Base-by-base conservation (phyloP, 2,329 filamentous ascomycete species). In the Leptodontidium sp. region DNA sequence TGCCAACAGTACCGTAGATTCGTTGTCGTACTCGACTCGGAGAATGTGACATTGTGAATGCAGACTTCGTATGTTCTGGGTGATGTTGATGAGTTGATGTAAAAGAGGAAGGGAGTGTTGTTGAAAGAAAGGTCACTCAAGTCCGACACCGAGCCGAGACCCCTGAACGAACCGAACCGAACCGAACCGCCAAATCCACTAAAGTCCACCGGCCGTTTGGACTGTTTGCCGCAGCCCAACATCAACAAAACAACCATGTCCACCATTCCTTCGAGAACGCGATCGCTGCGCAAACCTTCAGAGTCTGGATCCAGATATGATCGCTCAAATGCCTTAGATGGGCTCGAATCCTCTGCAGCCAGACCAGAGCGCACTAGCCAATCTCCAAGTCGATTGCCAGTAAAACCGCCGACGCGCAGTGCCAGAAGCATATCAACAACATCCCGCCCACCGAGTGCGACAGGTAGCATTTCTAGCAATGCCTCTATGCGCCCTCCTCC, bases 361-460 rank as follows among this genome's bases (percentile, higher is more conserved):
- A 63, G 66, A 47, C 47, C 65, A 57, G 68, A 71, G 38, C 72
- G 69, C 32, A 67, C 29, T 7, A 72, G 65, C 67, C 73, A 74
- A 65, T 78, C 77, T 57, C 77, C 77, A 47, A 78, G 76, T 71
- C 73, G 77, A 67, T 72, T 79, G 35, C 77, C 77, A 12, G 70
- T 76, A 52, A 76, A 74, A 65, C 73, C 73, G 32, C 53, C 63
- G 17, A 66, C 67, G 24, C 67, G 67, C 45, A 61, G 53, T 2
- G 71, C 75, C 15, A 69, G 76, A 64, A 74, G 70, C 21, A 67
- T 65, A 32, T 70, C 72, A 62, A 70, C 71, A 61, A 66, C 71
- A 29, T 68, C 63, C 8, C 68, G 75, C 58, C 73, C 75, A 35
- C 65, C 75, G 6, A 76, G 69, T 40, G 53, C 72, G 21, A 72